These are phyloP conservation scores for Globisporangium polare DNA, from an alignment of 352 stramenopile genomes.

Conservation along the genomic window DNA sequence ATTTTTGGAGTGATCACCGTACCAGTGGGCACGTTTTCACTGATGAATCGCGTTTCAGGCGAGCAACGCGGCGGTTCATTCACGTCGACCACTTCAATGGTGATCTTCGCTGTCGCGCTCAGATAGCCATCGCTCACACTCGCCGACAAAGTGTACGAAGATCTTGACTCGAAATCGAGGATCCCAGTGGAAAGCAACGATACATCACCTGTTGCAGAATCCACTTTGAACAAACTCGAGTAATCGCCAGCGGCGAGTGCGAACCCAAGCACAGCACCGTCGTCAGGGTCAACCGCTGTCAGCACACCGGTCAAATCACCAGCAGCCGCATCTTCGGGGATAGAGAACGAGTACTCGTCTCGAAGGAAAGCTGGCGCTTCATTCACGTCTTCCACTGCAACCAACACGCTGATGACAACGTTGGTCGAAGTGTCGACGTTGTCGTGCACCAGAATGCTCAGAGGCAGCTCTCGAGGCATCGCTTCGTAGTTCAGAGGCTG, in stretches of 20 bases:
- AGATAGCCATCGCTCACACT: slow-evolving; percentile 5
- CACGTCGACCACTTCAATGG: slow-evolving; percentile 7
- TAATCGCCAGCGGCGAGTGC: not conserved
- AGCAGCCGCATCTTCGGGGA: not conserved
- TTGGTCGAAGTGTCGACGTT: not conserved
- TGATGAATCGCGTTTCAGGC: not conserved
- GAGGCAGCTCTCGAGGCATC: slow-evolving; percentile 3
- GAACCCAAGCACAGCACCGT: not conserved
- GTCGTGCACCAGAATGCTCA: slow-evolving; percentile 9
- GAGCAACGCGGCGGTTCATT: slow-evolving; percentile 8
- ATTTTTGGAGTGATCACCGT: not conserved
- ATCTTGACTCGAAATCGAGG: slow-evolving; percentile 3
- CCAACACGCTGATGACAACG: not conserved
- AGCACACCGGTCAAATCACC: not conserved
- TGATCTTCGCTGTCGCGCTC: not conserved
- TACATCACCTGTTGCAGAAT: slow-evolving; percentile 1
- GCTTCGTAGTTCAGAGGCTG: slow-evolving; percentile 36
- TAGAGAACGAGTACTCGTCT: slow-evolving; percentile 1
- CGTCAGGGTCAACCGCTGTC: not conserved
- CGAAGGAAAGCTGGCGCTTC: slow-evolving; percentile 2
- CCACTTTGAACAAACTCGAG: slow-evolving; percentile 1
- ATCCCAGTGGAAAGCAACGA: not conserved
- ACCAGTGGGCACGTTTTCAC: slow-evolving; percentile 5
- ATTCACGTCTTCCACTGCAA: slow-evolving; percentile 9
- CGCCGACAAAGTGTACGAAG: not conserved